Evolutionary conservation across 2,329 filamentous ascomycete species (phyloP), one percentile per base, ranked within the genome.

Genomic region (Neodidymelliopsis sp.): DNA sequence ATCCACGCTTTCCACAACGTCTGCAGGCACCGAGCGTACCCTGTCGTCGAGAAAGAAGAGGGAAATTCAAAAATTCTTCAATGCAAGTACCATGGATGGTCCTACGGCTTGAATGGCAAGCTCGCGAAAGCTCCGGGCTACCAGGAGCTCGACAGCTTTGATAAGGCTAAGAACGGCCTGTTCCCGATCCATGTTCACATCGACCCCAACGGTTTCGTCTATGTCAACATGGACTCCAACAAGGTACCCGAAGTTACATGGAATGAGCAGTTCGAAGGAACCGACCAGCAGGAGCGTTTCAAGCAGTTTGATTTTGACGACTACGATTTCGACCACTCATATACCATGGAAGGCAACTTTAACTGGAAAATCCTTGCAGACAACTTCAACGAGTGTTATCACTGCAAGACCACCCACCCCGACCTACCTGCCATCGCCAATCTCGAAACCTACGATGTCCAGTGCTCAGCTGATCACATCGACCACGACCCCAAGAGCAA

Each of bases 381-480:
- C 63, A 85, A 86, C 72, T 87, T 84, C 74, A 87, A 87, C 64
- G 83, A 84, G 63, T 86, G 83, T 63, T 87, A 86, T 59, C 83
- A 86, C 72, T 85, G 82, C 73, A 78, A 79, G 39, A 81, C 79
- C 1, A 79, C 82, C 2, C 83, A 85, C 57, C 82, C 84, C 2
- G 81, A 83, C 48, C 80, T 85, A 23, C 75, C 80, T 4, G 60
- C 56, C 30, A 75, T 85, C n/a, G 77, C 82, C 33, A 80, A 85
- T 50, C 76, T 85, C 28, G 76, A 78, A 49, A 78, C 78, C 3
- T 85, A 85, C 69, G 59, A 63, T 24, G 68, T 71, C 20, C 51
- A 69, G 44, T 61, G 61, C 47, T 51, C 53, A 2, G 62, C 59
- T 3, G 67, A 64, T 19, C 64, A 69, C 49, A 66, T 71, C 34